Conservation (phyloP, 2,329 filamentous ascomycete species). For the Leptographium procerum region DNA sequence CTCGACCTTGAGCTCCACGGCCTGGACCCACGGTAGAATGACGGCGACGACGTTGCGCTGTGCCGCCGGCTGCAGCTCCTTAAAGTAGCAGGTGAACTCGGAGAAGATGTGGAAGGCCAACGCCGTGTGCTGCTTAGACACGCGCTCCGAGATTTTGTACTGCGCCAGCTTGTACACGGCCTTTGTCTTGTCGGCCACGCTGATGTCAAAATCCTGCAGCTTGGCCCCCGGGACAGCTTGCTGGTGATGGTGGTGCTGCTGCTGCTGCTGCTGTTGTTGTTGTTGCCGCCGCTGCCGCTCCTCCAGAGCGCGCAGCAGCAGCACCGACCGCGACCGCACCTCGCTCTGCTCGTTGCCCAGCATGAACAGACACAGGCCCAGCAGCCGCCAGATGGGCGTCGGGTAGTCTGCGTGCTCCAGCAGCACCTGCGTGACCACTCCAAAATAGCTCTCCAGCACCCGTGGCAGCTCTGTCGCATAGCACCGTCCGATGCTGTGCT, state of each 20-base stretch:
- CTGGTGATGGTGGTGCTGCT: slow-evolving; percentile 12
- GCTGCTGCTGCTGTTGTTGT: slow-evolving; percentile 31
- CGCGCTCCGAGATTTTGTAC: slow-evolving; percentile 85
- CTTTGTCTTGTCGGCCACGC: slow-evolving; percentile 95
- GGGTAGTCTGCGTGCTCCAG: slow-evolving; percentile 73
- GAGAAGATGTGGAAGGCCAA: slow-evolving; percentile 91
- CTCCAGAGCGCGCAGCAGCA: slow-evolving; percentile 70
- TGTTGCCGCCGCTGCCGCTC: slow-evolving; percentile 45
- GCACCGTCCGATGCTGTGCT: slow-evolving; percentile 84
- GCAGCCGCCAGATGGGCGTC: slow-evolving; percentile 78
- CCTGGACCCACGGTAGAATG: slow-evolving; percentile 92
- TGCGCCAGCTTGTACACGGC: slow-evolving; percentile 96
- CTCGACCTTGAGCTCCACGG: slow-evolving; percentile 83
- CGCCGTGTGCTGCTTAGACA: slow-evolving; percentile 80
- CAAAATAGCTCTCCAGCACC: slow-evolving; percentile 88
- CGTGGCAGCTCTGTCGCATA: slow-evolving; percentile 74
- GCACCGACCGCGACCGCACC: slow-evolving; percentile 78
- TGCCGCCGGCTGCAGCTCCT: slow-evolving; percentile 66
- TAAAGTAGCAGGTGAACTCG: slow-evolving; percentile 90
- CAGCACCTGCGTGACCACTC: slow-evolving; percentile 79
- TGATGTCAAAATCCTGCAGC: slow-evolving; percentile 95
- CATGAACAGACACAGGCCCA: slow-evolving; percentile 82
- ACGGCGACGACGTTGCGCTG: slow-evolving; percentile 92
- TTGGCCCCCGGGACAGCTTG: slow-evolving; percentile 56
- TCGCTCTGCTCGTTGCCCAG: slow-evolving; percentile 85